phyloP scores from a whole-genome alignment of 2,329 filamentous ascomycete species.

The Pseudocercospora ulei region DNA sequence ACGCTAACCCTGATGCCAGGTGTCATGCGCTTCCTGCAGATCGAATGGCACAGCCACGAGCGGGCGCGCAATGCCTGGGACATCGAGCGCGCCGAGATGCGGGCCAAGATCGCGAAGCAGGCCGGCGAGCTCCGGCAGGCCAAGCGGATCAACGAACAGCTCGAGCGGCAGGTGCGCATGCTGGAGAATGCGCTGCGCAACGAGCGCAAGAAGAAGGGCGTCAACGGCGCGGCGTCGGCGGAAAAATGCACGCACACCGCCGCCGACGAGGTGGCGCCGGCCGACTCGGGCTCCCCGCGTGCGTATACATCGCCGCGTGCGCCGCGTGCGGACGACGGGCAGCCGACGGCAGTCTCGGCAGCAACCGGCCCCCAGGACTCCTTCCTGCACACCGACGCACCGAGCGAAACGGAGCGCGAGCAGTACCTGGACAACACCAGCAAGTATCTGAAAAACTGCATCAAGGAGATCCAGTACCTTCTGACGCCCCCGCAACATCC shows the following conservation, averaged over 20 bases:
- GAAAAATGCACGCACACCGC: slow-evolving; percentile 25
- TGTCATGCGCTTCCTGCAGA: slow-evolving; percentile 98
- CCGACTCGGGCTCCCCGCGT: slow-evolving; percentile 23
- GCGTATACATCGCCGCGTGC: slow-evolving; percentile 11
- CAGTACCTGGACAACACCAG: slow-evolving; percentile 54
- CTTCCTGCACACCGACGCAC: slow-evolving; percentile 43
- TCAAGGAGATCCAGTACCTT: slow-evolving; percentile 59
- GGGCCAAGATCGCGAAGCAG: slow-evolving; percentile 85
- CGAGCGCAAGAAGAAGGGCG: slow-evolving; percentile 55
- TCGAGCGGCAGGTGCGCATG: slow-evolving; percentile 83
- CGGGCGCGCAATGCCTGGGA: slow-evolving; percentile 97
- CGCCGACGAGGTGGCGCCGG: slow-evolving; percentile 22
- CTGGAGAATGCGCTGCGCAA: slow-evolving; percentile 80
- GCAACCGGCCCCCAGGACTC: slow-evolving; percentile 42
- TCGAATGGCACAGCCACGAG: slow-evolving; percentile 98
- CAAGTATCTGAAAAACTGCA: slow-evolving; percentile 54
- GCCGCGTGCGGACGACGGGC: neutral
- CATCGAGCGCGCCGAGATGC: slow-evolving; percentile 98
- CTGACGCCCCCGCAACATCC: slow-evolving; percentile 56
- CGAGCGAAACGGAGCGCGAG: slow-evolving; percentile 48
- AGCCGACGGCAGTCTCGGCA: slow-evolving; percentile 34
- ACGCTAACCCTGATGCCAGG: slow-evolving; percentile 45
- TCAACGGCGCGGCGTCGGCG: slow-evolving; percentile 20
- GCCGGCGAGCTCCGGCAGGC: slow-evolving; percentile 82
- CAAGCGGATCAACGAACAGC: slow-evolving; percentile 76